These are phyloP conservation scores for Mimosa bimucronata DNA, from an alignment of 306 rosid genomes.

Conservation along the genomic window DNA sequence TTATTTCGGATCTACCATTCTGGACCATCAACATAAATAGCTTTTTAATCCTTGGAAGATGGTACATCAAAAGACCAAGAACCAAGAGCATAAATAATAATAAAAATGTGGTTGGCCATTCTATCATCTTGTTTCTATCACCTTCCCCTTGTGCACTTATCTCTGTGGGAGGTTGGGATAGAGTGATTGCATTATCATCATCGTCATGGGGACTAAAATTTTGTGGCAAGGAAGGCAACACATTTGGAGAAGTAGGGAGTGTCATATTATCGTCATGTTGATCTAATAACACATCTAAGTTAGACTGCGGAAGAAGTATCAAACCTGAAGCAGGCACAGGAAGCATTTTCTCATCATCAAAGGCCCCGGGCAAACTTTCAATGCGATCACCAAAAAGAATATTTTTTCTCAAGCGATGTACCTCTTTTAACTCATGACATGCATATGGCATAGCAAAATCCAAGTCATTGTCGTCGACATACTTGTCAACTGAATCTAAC, in stretches of 20 bases:
- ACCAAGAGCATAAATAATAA: slow-evolving; percentile 38
- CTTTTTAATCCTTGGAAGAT: slow-evolving; percentile 33
- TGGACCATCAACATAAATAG: slow-evolving; percentile 35
- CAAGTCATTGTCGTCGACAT: slow-evolving; percentile 45
- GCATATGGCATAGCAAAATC: slow-evolving; percentile 64
- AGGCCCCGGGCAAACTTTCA: slow-evolving; percentile 30
- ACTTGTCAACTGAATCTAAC: slow-evolving; percentile 41
- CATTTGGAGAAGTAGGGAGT: slow-evolving; percentile 31
- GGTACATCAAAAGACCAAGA: slow-evolving; percentile 33
- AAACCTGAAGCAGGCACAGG: slow-evolving; percentile 37
- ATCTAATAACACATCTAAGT: slow-evolving; percentile 27
- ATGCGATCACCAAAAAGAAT: slow-evolving; percentile 35
- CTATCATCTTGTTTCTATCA: slow-evolving; percentile 29
- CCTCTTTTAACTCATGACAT: slow-evolving; percentile 59
- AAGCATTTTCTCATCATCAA: slow-evolving; percentile 34
- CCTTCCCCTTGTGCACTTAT: slow-evolving; percentile 31
- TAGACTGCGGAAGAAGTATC: slow-evolving; percentile 41
- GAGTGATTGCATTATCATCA: slow-evolving; percentile 33
- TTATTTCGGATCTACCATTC: slow-evolving; percentile 41
- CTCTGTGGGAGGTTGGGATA: slow-evolving; percentile 35
- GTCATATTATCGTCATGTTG: slow-evolving; percentile 32
- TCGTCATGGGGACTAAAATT: slow-evolving; percentile 31
- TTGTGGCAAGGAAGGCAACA: slow-evolving; percentile 28
- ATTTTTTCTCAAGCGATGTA: slow-evolving; percentile 52
- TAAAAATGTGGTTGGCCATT: slow-evolving; percentile 39